Conservation (phyloP, 1,284 basidiomycete genomes). For the Ganoderma sinense region DNA sequence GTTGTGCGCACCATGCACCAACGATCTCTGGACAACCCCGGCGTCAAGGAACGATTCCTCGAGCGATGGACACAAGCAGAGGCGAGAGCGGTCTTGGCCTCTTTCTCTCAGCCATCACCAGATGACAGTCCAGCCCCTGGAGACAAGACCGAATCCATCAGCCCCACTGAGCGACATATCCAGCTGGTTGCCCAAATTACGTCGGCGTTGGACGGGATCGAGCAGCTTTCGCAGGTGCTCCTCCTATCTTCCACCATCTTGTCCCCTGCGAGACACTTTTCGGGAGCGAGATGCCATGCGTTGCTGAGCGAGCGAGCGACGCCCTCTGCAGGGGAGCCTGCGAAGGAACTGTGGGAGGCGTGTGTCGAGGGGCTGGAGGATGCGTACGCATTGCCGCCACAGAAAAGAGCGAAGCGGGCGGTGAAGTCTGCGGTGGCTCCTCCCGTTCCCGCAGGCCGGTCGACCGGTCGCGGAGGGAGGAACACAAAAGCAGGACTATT, state of each 20-base stretch:
- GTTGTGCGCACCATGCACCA: slow-evolving; percentile 56
- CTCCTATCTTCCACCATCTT: slow-evolving; percentile 57
- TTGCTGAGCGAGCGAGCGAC: slow-evolving; percentile 46
- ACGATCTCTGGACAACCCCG: slow-evolving; percentile 54
- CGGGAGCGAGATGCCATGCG: slow-evolving; percentile 64
- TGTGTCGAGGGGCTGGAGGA: slow-evolving; percentile 56
- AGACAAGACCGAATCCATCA: slow-evolving; percentile 18
- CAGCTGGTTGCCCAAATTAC: slow-evolving; percentile 77
- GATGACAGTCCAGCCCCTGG: background rate
- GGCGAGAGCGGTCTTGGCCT: slow-evolving; percentile 67
- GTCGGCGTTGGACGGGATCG: slow-evolving; percentile 64
- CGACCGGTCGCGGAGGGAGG: background rate
- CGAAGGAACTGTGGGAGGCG: slow-evolving; percentile 54
- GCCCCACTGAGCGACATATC: slow-evolving; percentile 65
- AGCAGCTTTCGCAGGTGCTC: slow-evolving; percentile 66
- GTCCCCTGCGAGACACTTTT: slow-evolving; percentile 56
- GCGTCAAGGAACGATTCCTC: slow-evolving; percentile 60
- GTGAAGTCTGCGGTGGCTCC: slow-evolving; percentile 2
- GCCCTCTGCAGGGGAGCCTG: slow-evolving; percentile 32
- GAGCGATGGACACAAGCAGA: slow-evolving; percentile 78
- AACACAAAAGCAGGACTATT: slow-evolving; percentile 12
- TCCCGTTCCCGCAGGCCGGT: background rate
- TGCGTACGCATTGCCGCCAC: slow-evolving; percentile 50
- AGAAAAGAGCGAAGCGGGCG: slow-evolving; percentile 49
- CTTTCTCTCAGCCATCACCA: slow-evolving; percentile 42